Conservation (phyloP, 1,139 yeast species). For the Yamadazyma atmosphaerica region DNA sequence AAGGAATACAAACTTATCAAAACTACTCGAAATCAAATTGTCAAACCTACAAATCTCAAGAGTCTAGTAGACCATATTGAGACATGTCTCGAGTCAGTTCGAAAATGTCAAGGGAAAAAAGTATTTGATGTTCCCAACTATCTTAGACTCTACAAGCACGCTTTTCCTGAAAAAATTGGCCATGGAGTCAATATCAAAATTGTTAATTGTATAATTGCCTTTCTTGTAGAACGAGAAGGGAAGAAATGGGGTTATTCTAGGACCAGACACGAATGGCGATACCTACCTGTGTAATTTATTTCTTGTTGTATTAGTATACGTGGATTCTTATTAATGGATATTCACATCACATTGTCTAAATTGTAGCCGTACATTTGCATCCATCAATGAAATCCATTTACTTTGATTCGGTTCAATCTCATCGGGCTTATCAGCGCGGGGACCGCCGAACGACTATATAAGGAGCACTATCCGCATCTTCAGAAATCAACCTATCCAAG, state of each 20-base stretch:
- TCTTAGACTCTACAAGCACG: constrained; percentile 10
- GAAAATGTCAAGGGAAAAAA: constrained; percentile 6
- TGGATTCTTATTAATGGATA: too few species aligned
- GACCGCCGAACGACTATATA: constrained; percentile 3
- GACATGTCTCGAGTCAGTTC: constrained; percentile 17
- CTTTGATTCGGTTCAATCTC: too few species aligned
- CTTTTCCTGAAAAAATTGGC: constrained; percentile 12
- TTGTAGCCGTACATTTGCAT: too few species aligned
- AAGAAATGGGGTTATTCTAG: constrained; percentile 26
- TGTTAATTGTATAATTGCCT: constrained; percentile 29
- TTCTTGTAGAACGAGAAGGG: constrained; percentile 20
- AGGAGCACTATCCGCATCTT: not conserved
- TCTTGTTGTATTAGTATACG: too few species aligned
- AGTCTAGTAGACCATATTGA: constrained; percentile 17
- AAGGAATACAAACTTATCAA: constrained; percentile 20
- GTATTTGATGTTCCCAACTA: constrained; percentile 16
- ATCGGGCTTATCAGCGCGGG: constrained; percentile 5
- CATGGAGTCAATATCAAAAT: constrained; percentile 19
- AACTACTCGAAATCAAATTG: constrained; percentile 25
- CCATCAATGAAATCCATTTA: too few species aligned
- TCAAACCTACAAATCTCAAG: constrained; percentile 18
- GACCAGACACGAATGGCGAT: constrained; percentile 21
- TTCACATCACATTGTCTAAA: too few species aligned
- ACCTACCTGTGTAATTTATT: constrained; percentile 2
- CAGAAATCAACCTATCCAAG: not conserved